These are phyloP conservation scores for Sclerotinia minor DNA, from an alignment of 2,329 filamentous ascomycete genomes.

Conservation along the genomic window DNA sequence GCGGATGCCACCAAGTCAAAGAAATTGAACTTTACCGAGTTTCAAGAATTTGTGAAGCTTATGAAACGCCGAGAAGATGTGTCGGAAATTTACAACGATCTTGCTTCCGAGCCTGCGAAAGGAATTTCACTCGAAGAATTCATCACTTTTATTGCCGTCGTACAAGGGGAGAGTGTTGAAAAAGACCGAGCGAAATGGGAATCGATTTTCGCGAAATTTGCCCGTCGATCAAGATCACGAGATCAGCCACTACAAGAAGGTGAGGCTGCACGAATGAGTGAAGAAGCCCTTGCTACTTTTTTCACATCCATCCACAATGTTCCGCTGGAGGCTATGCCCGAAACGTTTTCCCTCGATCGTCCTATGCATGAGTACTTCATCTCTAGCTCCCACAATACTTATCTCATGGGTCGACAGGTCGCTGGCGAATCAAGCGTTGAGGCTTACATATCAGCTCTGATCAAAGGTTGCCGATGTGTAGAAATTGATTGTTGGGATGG, in stretches of 20 bases:
- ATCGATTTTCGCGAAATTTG: conserved; percentile 68
- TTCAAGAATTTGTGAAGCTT: conserved; percentile 77
- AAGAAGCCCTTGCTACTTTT: conserved; percentile 75
- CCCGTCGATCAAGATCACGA: conserved; percentile 57
- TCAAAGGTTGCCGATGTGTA: conserved; percentile 88
- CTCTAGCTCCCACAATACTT: conserved; percentile 98
- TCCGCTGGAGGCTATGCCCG: conserved; percentile 61
- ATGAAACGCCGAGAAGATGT: conserved; percentile 86
- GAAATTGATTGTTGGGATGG: conserved; percentile 99
- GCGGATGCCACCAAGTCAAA: conserved; percentile 67
- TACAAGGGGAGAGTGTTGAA: conserved; percentile 76
- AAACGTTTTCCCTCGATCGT: conserved; percentile 67
- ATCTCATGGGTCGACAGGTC: conserved; percentile 87
- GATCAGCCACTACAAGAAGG: conserved; percentile 45
- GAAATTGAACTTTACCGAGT: conserved; percentile 74
- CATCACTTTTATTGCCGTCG: conserved; percentile 68
- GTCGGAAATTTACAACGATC: conserved; percentile 65
- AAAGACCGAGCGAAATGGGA: conserved; percentile 67
- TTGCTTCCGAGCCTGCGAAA: conserved; percentile 57
- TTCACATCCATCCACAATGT: conserved; percentile 74
- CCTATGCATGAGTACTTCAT: conserved; percentile 97
- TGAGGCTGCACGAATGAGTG: conserved; percentile 65
- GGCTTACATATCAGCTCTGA: conserved; percentile 86
- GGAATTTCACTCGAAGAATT: conserved; percentile 76
- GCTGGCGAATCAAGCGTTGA: conserved; percentile 89